Percentiles rank a stretch among this genome's conserved stretches.
These are phyloP conservation scores for Mucuna pruriens DNA, from an alignment of 306 rosid genomes.

Conservation along the genomic window DNA sequence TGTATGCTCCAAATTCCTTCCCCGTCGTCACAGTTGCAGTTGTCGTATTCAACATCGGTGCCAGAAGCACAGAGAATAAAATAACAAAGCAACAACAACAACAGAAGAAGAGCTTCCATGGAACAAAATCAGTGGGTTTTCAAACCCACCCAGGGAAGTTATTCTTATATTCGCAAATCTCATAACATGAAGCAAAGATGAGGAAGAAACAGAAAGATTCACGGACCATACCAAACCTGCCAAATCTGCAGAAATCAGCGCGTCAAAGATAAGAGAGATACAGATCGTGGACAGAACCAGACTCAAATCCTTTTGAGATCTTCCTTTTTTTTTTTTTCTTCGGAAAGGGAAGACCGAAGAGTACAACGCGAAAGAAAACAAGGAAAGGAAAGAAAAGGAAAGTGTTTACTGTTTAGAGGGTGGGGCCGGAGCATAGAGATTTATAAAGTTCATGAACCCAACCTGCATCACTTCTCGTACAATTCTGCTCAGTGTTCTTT, in stretches of 20 bases:
- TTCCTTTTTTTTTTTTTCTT: neutral
- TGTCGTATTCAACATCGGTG: constrained; percentile 43
- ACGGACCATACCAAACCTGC: neutral
- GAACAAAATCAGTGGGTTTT: constrained; percentile 8
- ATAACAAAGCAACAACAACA: constrained; percentile 27
- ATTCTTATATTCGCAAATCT: neutral
- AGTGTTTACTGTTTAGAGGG: neutral
- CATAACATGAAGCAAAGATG: neutral
- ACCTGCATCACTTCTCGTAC: neutral
- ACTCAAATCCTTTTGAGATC: neutral
- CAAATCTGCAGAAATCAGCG: neutral
- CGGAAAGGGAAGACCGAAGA: neutral
- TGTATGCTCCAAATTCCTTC: constrained; percentile 71
- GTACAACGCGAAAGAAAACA: neutral
- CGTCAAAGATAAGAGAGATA: neutral
- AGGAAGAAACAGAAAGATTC: neutral
- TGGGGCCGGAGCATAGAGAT: neutral
- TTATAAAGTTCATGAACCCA: neutral
- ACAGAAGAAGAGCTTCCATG: neutral
- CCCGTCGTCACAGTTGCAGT: constrained; percentile 65
- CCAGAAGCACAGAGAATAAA: constrained; percentile 46
- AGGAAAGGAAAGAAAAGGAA: neutral
- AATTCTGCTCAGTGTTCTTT: neutral
- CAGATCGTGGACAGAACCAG: neutral
- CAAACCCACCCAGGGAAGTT: neutral